phyloP scores from a whole-genome alignment of 805 yeast species.

The Starmerella riodocensis region DNA sequence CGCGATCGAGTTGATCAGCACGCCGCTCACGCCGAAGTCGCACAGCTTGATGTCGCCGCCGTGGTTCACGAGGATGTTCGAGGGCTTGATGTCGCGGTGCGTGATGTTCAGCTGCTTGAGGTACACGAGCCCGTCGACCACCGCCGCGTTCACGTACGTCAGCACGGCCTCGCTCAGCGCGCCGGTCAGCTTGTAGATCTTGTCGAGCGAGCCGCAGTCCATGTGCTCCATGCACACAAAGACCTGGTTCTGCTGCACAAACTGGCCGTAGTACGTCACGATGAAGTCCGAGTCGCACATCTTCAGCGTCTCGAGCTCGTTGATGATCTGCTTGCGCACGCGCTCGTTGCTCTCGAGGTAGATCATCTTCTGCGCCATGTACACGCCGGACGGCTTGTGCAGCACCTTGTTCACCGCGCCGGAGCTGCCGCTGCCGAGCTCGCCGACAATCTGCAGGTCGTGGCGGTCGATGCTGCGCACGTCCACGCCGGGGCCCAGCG shows the following conservation, averaged over 20 bases:
- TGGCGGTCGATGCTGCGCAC: conserved; percentile 31
- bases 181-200: conserved; percentile 49
- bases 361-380: conserved; percentile 82
- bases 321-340: conserved; percentile 67
- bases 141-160: conserved; percentile 60
- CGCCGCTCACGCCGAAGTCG: conserved; percentile 94
- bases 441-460: conserved; percentile 62
- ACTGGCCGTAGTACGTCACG: conserved; percentile 85
- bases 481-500: conserved; percentile 5
- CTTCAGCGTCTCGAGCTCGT: conserved; percentile 82
- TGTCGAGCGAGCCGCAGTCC: conserved; percentile 87
- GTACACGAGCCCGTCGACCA: conserved; percentile 68
- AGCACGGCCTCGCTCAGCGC: conserved; percentile 56
- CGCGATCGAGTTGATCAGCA: conserved; percentile 82
- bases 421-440: conserved; percentile 84
- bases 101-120: conserved; percentile 76
- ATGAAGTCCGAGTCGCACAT: conserved; percentile 73
- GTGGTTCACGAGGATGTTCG: conserved; percentile 77
- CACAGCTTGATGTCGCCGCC: conserved; percentile 81
- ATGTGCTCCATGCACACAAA: conserved; percentile 91
- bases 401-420: conserved; percentile 83
- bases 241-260: conserved; percentile 54
- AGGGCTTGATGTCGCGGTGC: conserved; percentile 93
- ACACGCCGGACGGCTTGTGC: conserved; percentile 75
- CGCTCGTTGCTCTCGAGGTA: conserved; percentile 71